phyloP scores from a whole-genome alignment of 106 monocot species.

The Dendrobium chrysotoxum region DNA sequence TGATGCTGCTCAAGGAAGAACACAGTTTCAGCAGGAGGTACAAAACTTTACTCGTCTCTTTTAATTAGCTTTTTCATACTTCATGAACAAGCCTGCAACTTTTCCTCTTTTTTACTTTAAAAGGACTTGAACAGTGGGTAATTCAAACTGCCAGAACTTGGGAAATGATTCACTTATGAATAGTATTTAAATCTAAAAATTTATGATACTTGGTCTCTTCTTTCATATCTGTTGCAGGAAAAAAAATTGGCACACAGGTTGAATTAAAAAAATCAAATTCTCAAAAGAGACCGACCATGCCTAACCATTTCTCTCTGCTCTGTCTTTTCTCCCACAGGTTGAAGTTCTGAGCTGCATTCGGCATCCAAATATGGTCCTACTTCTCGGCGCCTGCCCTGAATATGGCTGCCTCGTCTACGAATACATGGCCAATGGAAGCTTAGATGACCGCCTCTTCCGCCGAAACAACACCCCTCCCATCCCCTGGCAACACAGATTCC shows the following conservation, averaged over 20 bases:
- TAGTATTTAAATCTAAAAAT: no score
- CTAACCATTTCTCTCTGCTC: neutral
- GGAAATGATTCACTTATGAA: no score
- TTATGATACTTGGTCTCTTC: no score
- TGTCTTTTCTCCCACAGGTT: slow-evolving; percentile 11
- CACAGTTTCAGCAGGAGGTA: slow-evolving; percentile 34
- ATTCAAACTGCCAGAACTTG: no score
- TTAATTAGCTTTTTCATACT: no score
- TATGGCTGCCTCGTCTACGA: slow-evolving; percentile 35
- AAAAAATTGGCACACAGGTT: no score
- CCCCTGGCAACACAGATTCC: slow-evolving; percentile 27
- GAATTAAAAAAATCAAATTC: no score
- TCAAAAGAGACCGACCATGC: no score
- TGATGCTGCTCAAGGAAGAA: slow-evolving; percentile 31
- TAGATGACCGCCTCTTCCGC: slow-evolving; percentile 29
- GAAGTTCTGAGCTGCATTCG: slow-evolving; percentile 69
- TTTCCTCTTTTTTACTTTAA: no score
- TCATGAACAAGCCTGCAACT: neutral
- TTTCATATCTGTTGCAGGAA: no score
- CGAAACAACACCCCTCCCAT: slow-evolving; percentile 10
- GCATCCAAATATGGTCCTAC: slow-evolving; percentile 32
- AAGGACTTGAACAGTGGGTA: no score
- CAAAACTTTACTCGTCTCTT: no score
- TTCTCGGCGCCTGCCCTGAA: slow-evolving; percentile 32
- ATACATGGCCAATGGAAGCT: slow-evolving; percentile 30